Evolutionary conservation across 1,284 basidiomycete genomes (phyloP).

Genomic region (Ceratobasidium sp.): DNA sequence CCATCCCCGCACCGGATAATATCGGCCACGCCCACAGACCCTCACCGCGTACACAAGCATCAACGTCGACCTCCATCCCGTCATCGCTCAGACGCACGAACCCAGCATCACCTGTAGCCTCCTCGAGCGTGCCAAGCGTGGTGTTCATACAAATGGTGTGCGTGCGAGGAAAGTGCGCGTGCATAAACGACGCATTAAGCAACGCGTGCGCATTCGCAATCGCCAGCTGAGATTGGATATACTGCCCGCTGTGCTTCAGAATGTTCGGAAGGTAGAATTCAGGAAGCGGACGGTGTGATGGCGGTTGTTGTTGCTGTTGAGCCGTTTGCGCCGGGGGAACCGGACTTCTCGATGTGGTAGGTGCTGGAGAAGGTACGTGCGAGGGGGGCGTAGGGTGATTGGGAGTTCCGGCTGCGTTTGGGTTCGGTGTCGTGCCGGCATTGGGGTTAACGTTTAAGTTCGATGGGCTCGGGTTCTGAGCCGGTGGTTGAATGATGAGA

Average conservation of each 20-base stretch:
- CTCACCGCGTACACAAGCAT: conserved; percentile 39
- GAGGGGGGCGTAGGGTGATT: conserved; percentile 36
- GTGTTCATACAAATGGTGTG: conserved; percentile 1
- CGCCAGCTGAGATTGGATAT: not conserved
- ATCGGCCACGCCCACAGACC: conserved; percentile 42
- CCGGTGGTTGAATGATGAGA: conserved; percentile 26
- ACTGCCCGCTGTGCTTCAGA: conserved; percentile 23
- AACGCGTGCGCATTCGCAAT: conserved; percentile 10
- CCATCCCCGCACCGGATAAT: conserved; percentile 38
- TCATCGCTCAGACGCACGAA: conserved; percentile 36
- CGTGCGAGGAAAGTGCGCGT: conserved; percentile 18
- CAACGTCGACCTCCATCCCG: conserved; percentile 34
- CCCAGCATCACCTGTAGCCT: conserved; percentile 30
- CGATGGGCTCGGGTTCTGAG: not conserved
- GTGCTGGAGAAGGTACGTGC: conserved; percentile 25
- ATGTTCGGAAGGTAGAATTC: conserved; percentile 24
- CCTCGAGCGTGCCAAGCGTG: conserved; percentile 3
- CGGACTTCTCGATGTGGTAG: conserved; percentile 21
- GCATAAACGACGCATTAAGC: conserved; percentile 35
- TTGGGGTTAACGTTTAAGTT: conserved; percentile 23
- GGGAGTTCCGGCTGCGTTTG: conserved; percentile 32
- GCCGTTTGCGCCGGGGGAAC: not conserved
- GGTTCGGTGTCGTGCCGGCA: conserved; percentile 27
- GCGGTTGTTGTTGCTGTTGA: not conserved
- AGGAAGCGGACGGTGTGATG: conserved; percentile 19